Percentiles rank a stretch among this genome's conserved stretches.
Conservation (phyloP, 805 yeast species). For the Starmerella riodocensis region DNA sequence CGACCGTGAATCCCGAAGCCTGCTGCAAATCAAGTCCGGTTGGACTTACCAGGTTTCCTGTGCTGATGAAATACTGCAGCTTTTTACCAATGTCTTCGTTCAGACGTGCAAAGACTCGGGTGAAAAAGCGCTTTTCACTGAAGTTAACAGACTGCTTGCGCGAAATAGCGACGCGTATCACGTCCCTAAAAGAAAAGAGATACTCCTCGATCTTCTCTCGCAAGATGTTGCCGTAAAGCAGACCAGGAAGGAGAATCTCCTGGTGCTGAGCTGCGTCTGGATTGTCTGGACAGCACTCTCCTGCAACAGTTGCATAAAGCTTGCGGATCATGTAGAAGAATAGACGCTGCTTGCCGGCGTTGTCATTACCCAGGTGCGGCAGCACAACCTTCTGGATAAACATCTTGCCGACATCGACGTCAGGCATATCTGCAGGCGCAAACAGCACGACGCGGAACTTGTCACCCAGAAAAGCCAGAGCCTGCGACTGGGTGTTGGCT, state of each 20-base stretch:
- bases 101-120: slow-evolving; percentile 60
- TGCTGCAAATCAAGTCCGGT: slow-evolving; percentile 96
- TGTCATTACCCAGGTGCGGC: slow-evolving; percentile 59
- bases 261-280: slow-evolving; percentile 99
- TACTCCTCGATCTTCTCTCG: slow-evolving; percentile 95
- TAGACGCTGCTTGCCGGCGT: slow-evolving; percentile 73
- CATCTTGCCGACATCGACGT: slow-evolving; percentile 79
- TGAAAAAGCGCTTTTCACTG: slow-evolving; percentile 68
- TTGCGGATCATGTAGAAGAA: slow-evolving; percentile 90
- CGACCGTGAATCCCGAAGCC: slow-evolving; percentile 95
- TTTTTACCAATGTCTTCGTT: slow-evolving; percentile 93
- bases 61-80: slow-evolving; percentile 83
- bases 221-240: slow-evolving; percentile 89
- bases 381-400: slow-evolving; percentile 72
- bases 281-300: slow-evolving; percentile 92
- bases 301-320: slow-evolving; percentile 86
- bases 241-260: slow-evolving; percentile 89
- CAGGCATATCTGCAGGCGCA: slow-evolving; percentile 77
- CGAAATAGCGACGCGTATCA: slow-evolving; percentile 64
- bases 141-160: slow-evolving; percentile 73
- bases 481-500: slow-evolving; percentile 67
- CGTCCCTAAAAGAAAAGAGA: slow-evolving; percentile 55
- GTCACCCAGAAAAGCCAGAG: slow-evolving; percentile 89
- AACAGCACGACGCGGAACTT: slow-evolving; percentile 89
- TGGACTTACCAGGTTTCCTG: slow-evolving; percentile 94